phyloP scores from a whole-genome alignment of 225 moss, liverwort and hornwort species.

The Antitrichia curtipendula region DNA sequence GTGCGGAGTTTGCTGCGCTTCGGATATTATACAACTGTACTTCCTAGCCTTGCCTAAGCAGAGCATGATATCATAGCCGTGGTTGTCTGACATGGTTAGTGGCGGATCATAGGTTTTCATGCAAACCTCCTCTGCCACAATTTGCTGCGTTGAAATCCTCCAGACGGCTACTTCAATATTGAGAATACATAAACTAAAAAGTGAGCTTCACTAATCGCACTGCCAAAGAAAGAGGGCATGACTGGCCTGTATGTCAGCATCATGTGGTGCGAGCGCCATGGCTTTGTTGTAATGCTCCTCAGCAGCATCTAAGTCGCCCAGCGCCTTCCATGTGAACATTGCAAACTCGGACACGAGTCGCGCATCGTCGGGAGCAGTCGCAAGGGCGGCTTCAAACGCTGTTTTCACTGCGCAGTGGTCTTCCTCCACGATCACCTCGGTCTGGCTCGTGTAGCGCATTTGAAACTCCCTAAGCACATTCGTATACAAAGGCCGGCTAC shows the following conservation, averaged over 20 bases:
- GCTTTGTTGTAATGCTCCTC: slow-evolving; percentile 32
- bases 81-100: background rate
- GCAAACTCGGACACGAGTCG: slow-evolving; percentile 12
- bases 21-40: background rate
- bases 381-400: slow-evolving; percentile 4
- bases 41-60: background rate
- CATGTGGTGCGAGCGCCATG: slow-evolving; percentile 2
- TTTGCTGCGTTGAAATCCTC: background rate
- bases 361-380: background rate
- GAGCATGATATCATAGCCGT: background rate
- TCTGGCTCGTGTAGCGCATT: background rate
- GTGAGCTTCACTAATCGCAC: background rate
- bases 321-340: slow-evolving; percentile 10
- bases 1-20: background rate
- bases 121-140: slow-evolving; percentile 12
- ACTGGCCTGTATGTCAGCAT: slow-evolving; percentile 5
- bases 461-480: slow-evolving; percentile 2
- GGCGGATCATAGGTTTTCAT: slow-evolving; percentile 7
- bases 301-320: slow-evolving; percentile 24
- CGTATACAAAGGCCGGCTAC: slow-evolving; percentile 10
- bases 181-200: background rate
- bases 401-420: background rate
- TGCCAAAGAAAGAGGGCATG: slow-evolving; percentile 23
- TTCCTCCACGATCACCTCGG: background rate
- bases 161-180: background rate